Conservation (phyloP, 495 filamentous ascomycete species). For the Thozetella sp. region DNA sequence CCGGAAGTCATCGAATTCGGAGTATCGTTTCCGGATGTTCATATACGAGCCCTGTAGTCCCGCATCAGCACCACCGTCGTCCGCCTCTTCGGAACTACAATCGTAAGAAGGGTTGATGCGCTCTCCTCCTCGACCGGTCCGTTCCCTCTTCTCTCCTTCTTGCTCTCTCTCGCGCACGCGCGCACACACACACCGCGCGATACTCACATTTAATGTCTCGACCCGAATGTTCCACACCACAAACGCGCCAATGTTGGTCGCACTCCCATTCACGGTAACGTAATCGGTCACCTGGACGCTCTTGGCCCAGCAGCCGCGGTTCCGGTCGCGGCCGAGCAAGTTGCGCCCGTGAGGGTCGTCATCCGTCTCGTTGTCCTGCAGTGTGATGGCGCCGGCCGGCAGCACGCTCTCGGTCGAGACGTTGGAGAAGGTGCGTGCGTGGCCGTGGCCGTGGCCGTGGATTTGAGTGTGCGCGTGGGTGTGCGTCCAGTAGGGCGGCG, state of each 20-base stretch:
- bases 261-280: conserved; percentile 50
- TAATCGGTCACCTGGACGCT: conserved; percentile 54
- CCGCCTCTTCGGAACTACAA: too few relatives aligned
- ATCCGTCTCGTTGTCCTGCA: conserved; percentile 53
- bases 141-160: not conserved
- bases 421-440: conserved; percentile 30
- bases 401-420: conserved; percentile 46
- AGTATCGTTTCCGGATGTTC: conserved; percentile 59
- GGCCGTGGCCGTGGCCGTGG: not conserved
- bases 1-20: conserved; percentile 58
- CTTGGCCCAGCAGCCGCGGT: conserved; percentile 57
- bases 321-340: conserved; percentile 36
- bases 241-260: conserved; percentile 56
- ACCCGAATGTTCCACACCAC: conserved; percentile 58
- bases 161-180: not conserved
- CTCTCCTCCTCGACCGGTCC: too few relatives aligned
- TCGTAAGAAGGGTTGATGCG: too few relatives aligned
- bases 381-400: conserved; percentile 45
- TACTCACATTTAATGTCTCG: conserved; percentile 48
- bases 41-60: conserved; percentile 46
- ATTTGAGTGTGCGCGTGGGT: not conserved
- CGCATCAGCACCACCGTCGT: not conserved
- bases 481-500: conserved; percentile 33
- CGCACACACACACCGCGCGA: too few relatives aligned
- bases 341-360: conserved; percentile 30